Conservation (phyloP, 495 filamentous ascomycete genomes). For the Xylaria sp. region DNA sequence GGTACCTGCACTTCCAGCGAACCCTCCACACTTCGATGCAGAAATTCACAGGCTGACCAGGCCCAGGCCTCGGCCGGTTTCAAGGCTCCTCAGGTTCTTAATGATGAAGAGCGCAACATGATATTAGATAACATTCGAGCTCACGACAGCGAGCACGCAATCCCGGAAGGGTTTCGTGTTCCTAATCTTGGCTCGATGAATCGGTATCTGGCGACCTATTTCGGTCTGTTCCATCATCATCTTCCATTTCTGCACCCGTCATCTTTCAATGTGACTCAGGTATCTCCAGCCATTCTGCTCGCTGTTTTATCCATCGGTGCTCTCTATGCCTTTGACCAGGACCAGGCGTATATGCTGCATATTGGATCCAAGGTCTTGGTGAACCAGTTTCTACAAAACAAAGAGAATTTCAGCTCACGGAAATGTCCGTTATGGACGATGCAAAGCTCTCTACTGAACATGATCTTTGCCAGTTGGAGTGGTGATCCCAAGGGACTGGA, state of each 20-base stretch:
- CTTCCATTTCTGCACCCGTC: constrained; percentile 94
- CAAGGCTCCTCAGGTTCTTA: constrained; percentile 70
- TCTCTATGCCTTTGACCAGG: constrained; percentile 95
- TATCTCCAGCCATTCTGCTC: constrained; percentile 81
- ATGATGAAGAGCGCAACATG: constrained; percentile 80
- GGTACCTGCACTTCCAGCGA: constrained; percentile 70
- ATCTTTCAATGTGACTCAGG: constrained; percentile 81
- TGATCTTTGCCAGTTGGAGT: constrained; percentile 99
- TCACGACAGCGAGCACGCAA: constrained; percentile 78
- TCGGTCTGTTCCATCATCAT: constrained; percentile 96
- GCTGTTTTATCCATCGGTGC: constrained; percentile 96
- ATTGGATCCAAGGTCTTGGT: constrained; percentile 96
- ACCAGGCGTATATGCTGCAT: constrained; percentile 94
- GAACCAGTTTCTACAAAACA: constrained; percentile 95
- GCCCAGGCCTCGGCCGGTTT: constrained; percentile 69
- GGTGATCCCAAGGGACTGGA: constrained; percentile 96
- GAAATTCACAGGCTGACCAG: constrained; percentile 39
- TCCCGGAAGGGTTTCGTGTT: constrained; percentile 87
- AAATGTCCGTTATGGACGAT: constrained; percentile 98
- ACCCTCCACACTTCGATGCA: constrained; percentile 66
- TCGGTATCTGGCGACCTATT: constrained; percentile 92
- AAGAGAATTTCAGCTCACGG: constrained; percentile 97
- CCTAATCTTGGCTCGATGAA: constrained; percentile 81
- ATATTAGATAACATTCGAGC: constrained; percentile 85
- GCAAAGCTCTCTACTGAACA: constrained; percentile 94